Percentiles rank a stretch among this genome's conserved stretches.
Conservation (phyloP, 208 protist genomes). For the Sergeia podlipaevii region DNA sequence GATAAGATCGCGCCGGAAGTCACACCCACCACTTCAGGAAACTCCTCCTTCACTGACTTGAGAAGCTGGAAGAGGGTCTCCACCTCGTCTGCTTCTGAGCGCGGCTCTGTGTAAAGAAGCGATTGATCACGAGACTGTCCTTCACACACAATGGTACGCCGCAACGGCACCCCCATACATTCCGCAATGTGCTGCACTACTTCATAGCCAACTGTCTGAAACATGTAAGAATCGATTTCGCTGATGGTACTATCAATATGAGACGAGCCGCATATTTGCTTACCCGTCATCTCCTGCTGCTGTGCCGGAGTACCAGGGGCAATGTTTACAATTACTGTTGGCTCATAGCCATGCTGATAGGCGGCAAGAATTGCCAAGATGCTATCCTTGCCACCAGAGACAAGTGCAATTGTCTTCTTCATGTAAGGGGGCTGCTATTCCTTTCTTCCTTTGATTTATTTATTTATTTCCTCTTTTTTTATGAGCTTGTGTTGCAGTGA, state of each 20-base stretch:
- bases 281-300: not conserved
- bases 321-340: conserved; percentile 97
- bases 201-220: conserved; percentile 98
- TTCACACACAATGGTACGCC: conserved; percentile 59
- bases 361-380: conserved; percentile 93
- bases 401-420: conserved; percentile 96
- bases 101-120: conserved; percentile 75
- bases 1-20: conserved; percentile 98
- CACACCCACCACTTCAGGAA: conserved; percentile 89
- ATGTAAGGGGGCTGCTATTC: not conserved
- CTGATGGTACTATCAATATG: conserved; percentile 22
- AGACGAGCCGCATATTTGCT: not conserved
- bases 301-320: conserved; percentile 6
- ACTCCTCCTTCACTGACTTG: conserved; percentile 76
- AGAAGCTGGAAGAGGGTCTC: conserved; percentile 96
- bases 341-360: conserved; percentile 93
- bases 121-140: conserved; percentile 67
- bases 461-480: not conserved
- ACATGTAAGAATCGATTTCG: conserved; percentile 98
- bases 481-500: no score
- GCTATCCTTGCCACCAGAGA: conserved; percentile 99
- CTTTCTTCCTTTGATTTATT: not conserved
- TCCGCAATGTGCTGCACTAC: conserved; percentile 84
- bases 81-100: conserved; percentile 93
- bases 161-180: conserved; percentile 93